These are phyloP conservation scores for Chlorella ohadii DNA, from an alignment of 139 green algal genomes.

Conservation along the genomic window DNA sequence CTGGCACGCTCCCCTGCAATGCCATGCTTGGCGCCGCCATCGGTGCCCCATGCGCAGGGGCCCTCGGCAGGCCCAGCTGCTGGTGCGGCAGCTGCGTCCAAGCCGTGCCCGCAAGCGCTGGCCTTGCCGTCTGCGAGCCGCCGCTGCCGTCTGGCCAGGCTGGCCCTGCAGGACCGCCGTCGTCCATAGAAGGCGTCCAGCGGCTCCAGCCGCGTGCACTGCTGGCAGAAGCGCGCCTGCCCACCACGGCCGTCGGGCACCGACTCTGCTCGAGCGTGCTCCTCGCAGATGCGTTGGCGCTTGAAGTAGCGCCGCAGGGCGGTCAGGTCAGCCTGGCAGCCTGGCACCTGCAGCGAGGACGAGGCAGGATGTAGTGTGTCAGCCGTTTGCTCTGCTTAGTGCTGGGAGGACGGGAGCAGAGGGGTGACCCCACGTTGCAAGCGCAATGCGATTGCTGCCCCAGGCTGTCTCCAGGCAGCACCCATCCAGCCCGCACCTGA, in stretches of 20 bases:
- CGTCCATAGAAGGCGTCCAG: neutral
- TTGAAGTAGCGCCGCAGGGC: constrained; percentile 18
- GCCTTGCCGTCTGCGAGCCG: neutral
- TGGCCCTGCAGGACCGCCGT: constrained; percentile 11
- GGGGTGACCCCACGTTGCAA: too few relatives aligned
- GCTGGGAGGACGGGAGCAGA: too few relatives aligned
- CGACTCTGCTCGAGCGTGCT: constrained; percentile 12
- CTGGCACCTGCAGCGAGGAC: constrained; percentile 8
- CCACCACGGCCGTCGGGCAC: constrained; percentile 1
- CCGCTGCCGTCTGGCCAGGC: constrained; percentile 22
- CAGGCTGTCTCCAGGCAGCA: too few relatives aligned
- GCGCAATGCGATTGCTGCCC: too few relatives aligned
- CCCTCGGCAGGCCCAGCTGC: too few relatives aligned
- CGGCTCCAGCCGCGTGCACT: constrained; percentile 34
- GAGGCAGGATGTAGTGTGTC: neutral
- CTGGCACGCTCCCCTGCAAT: too few relatives aligned
- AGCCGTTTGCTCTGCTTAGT: too few relatives aligned
- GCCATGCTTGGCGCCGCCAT: too few relatives aligned
- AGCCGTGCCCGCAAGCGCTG: too few relatives aligned
- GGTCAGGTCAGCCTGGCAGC: constrained; percentile 15
- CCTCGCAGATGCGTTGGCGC: constrained; percentile 30
- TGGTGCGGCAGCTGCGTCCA: too few relatives aligned
- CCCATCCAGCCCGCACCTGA: too few relatives aligned
- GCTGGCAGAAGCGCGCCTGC: constrained; percentile 22
- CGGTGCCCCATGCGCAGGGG: too few relatives aligned